Percentiles rank a stretch among this genome's conserved stretches.
phyloP scores from a whole-genome alignment of 495 filamentous ascomycete species.

The Cercophora newfieldiana region DNA sequence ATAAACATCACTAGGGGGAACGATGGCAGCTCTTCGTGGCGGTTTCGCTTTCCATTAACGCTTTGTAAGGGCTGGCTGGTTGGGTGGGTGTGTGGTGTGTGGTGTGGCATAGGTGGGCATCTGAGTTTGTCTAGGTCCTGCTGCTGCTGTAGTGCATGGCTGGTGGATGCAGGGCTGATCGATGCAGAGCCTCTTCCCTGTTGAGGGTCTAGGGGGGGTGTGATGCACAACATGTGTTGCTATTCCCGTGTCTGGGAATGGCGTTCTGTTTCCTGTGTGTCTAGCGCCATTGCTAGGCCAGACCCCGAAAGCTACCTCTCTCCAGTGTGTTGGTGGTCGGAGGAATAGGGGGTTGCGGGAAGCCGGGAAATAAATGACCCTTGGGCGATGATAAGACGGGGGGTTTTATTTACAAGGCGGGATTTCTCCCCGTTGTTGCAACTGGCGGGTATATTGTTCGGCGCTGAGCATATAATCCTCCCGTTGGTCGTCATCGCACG shows the following conservation, averaged over 20 bases:
- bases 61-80: background rate
- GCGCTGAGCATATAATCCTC: background rate
- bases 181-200: background rate
- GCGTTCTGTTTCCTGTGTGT: too few species aligned
- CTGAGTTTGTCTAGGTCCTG: background rate
- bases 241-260: background rate
- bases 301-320: background rate
- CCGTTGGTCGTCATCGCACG: conserved; percentile 12
- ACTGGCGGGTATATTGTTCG: conserved; percentile 9
- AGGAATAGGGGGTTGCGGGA: background rate
- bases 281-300: background rate
- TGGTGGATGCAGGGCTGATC: background rate
- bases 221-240: background rate
- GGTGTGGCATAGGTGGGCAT: background rate
- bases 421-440: background rate
- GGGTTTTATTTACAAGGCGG: background rate
- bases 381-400: background rate
- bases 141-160: background rate
- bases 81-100: background rate
- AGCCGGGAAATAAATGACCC: background rate
- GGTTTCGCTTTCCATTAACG: too few species aligned
- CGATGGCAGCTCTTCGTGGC: too few species aligned
- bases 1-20: too few species aligned
- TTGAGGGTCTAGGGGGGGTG: background rate
- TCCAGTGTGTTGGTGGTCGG: background rate